phyloP scores from a whole-genome alignment of 2,329 filamentous ascomycete genomes.

The Nemania diffusa region DNA sequence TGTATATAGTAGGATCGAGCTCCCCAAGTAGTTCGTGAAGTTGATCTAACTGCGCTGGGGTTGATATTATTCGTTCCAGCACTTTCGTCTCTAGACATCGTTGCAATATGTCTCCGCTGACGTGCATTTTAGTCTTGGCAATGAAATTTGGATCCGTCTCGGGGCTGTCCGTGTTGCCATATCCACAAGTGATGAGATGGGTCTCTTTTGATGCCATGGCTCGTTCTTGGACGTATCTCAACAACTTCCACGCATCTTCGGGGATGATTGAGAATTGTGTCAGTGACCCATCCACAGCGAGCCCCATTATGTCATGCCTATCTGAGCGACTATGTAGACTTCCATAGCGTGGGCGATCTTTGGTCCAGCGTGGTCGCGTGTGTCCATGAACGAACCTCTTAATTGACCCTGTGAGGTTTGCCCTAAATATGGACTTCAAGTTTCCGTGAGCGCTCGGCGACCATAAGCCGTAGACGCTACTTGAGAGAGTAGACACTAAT shows the following conservation, averaged over 20 bases:
- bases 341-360: constrained; percentile 54
- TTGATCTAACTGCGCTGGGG: constrained; percentile 51
- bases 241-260: constrained; percentile 70
- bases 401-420: constrained; percentile 65
- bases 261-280: constrained; percentile 75
- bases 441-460: constrained; percentile 56
- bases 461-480: constrained; percentile 62
- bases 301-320: constrained; percentile 68
- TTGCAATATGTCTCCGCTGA: constrained; percentile 73
- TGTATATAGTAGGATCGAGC: background rate
- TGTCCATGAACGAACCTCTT: constrained; percentile 64
- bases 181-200: constrained; percentile 45
- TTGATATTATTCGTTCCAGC: constrained; percentile 51
- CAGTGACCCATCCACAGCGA: constrained; percentile 75
- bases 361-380: constrained; percentile 64
- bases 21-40: constrained; percentile 31
- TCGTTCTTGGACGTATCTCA: constrained; percentile 79
- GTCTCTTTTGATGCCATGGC: constrained; percentile 60
- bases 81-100: constrained; percentile 61
- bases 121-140: constrained; percentile 65
- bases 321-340: constrained; percentile 56
- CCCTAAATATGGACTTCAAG: constrained; percentile 62
- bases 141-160: constrained; percentile 54
- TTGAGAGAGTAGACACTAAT: constrained; percentile 60
- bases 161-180: constrained; percentile 21